These are phyloP conservation scores for Coelastrella sp. DNA, from an alignment of 139 green algal genomes.

Conservation along the genomic window DNA sequence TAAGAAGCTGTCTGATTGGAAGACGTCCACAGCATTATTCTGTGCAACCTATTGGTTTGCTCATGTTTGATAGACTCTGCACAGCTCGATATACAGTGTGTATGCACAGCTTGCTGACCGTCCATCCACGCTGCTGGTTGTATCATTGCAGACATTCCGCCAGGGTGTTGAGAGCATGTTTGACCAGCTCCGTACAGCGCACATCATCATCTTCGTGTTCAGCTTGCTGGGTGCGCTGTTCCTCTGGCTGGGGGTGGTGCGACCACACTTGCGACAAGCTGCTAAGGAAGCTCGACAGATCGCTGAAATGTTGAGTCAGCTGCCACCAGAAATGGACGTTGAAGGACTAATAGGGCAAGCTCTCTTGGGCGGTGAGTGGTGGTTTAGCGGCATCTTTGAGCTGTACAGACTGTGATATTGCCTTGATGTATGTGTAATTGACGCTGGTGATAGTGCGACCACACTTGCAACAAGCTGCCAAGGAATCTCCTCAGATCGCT, in stretches of 20 bases:
- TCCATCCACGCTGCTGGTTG: too few relatives aligned
- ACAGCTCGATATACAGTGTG: too few relatives aligned
- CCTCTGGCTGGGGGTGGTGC: slow-evolving; percentile 46
- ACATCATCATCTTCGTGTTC: slow-evolving; percentile 48
- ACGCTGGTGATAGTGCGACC: slow-evolving; percentile 46
- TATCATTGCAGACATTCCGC: slow-evolving; percentile 16
- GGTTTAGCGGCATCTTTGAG: too few relatives aligned
- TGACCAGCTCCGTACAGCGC: slow-evolving; percentile 34
- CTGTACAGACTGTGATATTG: too few relatives aligned
- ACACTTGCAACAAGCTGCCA: slow-evolving; percentile 40
- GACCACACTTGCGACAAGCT: slow-evolving; percentile 46
- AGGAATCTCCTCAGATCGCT: slow-evolving; percentile 60
- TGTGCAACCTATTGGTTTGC: too few relatives aligned
- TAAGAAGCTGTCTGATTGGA: background rate
- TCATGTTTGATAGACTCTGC: too few relatives aligned
- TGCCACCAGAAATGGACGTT: slow-evolving; percentile 60
- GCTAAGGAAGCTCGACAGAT: slow-evolving; percentile 60
- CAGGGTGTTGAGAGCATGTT: background rate
- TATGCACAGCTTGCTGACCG: too few relatives aligned
- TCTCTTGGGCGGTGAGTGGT: background rate
- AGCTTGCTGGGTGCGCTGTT: slow-evolving; percentile 32
- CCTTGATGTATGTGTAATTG: too few relatives aligned
- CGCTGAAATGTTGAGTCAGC: slow-evolving; percentile 64
- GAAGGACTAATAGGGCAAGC: slow-evolving; percentile 38
- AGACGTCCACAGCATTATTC: background rate